Evolutionary conservation across 257 asterid species (phyloP), one percentile per base, ranked within the genome.

Genomic region (Scutellaria baicalensis): DNA sequence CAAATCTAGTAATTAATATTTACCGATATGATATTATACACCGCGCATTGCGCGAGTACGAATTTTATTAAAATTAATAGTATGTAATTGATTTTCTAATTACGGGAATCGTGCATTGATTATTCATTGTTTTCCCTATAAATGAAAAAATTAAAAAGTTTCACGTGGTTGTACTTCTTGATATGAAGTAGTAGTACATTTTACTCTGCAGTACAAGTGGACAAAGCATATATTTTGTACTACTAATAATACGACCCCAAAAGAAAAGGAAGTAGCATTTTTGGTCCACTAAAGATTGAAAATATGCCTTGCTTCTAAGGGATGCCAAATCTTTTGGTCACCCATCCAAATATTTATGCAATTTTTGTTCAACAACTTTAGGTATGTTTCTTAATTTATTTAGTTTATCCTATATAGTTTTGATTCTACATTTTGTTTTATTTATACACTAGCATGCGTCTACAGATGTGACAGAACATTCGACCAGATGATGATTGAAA

Each of bases 221-320:
- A 70, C 51, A 71, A 66, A 61, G 44, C 65, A 74, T 76, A 55
- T 45, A 57, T 64, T 62, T 67, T 54, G 83, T 79, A 79, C 83
- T 75, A 75, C 77, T 59, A 64, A 65, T 49, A 13, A 35, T 70
- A 51, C 56, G 45, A 67, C 47, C 47, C 51, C 48, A 23, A 55
- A 50, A 36, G 20, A 3, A 52, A 61, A 68, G 42, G 45, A 69
- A 58, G 49, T 31, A 17, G 60, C 43, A 78, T 11, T 42, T 59
- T 69, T 44, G 75, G 80, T 79, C 79, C 83, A 74, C 76, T 10
- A n/a, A 40, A 11, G 1, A 27, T 52, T 63, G 20, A 33, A 74
- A 70, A 73, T 62, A 78, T 78, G 65, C 82, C 76, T 69, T 74
- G 61, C 80, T 79, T 71, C 69, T 4, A 79, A 62, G 71, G 58